Evolutionary conservation across 345 rosid genomes (phyloP).

Genomic region (Citrus reticulata): DNA sequence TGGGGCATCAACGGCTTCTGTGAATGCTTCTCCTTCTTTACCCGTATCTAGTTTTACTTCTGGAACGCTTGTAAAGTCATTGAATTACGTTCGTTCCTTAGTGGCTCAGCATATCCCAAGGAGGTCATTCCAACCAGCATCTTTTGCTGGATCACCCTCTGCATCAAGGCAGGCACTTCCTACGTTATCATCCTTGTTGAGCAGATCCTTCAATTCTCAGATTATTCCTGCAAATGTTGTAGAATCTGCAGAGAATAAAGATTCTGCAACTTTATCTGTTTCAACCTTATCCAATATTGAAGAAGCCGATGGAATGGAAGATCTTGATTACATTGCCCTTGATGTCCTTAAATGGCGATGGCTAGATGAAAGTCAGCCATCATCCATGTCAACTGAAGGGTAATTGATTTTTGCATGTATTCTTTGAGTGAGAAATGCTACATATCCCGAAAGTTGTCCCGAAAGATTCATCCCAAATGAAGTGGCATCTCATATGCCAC

Average conservation of each 20-base stretch:
- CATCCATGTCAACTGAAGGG: constrained; percentile 67
- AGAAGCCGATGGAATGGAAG: constrained; percentile 57
- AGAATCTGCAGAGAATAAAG: constrained; percentile 72
- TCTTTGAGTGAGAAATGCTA: neutral
- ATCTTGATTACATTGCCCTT: constrained; percentile 60
- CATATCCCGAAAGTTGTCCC: neutral
- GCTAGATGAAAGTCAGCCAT: constrained; percentile 62
- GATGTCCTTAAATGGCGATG: constrained; percentile 91
- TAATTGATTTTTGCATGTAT: constrained; percentile 23
- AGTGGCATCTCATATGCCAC: neutral
- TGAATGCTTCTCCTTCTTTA: constrained; percentile 54
- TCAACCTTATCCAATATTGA: constrained; percentile 66
- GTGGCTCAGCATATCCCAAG: constrained; percentile 83
- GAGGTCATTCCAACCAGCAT: constrained; percentile 83
- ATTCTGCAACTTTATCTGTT: constrained; percentile 46
- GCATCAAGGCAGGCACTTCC: constrained; percentile 79
- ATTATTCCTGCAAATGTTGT: constrained; percentile 55
- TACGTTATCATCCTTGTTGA: constrained; percentile 72
- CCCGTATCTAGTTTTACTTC: constrained; percentile 91
- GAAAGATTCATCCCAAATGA: neutral
- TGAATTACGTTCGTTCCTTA: constrained; percentile 91
- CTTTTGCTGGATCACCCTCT: constrained; percentile 76
- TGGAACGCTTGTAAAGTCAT: constrained; percentile 79
- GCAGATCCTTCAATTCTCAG: constrained; percentile 84
- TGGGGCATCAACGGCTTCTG: constrained; percentile 22